Conservation (phyloP, 176 grass and related monocot genomes). For the Triticum urartu region DNA sequence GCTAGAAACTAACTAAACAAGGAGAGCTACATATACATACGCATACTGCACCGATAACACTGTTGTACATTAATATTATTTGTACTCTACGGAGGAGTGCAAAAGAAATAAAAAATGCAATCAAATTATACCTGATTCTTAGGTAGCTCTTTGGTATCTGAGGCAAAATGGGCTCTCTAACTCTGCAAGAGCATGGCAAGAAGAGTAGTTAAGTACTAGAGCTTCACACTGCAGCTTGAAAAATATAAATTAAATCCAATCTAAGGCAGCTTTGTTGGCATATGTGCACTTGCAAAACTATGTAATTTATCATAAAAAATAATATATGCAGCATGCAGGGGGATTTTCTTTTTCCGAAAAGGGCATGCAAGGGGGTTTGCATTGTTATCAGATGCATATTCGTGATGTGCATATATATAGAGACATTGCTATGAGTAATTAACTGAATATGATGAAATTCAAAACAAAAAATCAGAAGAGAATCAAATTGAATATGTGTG, state of each 20-base stretch:
- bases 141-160: slow-evolving; percentile 91
- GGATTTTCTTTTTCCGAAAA: neutral
- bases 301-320: neutral
- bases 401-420: neutral
- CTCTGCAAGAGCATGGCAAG: slow-evolving; percentile 53
- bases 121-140: slow-evolving; percentile 79
- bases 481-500: neutral
- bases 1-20: neutral
- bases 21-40: slow-evolving; percentile 15
- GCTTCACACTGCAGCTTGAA: neutral
- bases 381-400: slow-evolving; percentile 13
- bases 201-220: neutral
- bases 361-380: neutral
- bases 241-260: neutral
- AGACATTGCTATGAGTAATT: neutral
- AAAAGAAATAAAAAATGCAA: neutral
- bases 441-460: neutral
- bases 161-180: slow-evolving; percentile 75
- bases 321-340: neutral
- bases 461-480: neutral
- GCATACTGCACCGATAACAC: neutral
- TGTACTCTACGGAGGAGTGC: neutral
- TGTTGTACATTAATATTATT: neutral
- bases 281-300: neutral
- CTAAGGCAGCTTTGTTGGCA: neutral